Percentiles rank a stretch among this genome's conserved stretches.
These are phyloP conservation scores for Penicillium parvum DNA, from an alignment of 495 filamentous ascomycete genomes.

Conservation along the genomic window DNA sequence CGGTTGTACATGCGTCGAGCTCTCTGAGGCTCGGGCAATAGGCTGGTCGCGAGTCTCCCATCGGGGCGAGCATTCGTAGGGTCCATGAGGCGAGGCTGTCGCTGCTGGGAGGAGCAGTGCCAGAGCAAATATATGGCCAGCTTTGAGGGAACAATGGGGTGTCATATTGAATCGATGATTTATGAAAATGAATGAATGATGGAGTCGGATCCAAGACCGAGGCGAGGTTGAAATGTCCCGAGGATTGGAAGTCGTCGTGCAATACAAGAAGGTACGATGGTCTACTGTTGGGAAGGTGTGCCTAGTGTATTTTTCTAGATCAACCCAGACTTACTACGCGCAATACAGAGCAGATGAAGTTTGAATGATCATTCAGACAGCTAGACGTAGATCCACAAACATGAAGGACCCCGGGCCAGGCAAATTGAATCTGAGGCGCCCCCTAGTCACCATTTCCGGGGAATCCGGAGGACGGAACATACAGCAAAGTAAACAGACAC, in stretches of 20 bases:
- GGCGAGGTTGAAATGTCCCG: no score
- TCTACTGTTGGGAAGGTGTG: background rate
- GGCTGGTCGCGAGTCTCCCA: constrained; percentile 4
- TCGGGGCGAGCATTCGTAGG: constrained; percentile 3
- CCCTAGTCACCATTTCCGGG: no score
- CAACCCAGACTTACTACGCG: background rate
- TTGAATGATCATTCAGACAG: background rate
- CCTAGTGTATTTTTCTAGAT: background rate
- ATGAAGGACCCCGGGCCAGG: no score
- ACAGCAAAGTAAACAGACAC: no score
- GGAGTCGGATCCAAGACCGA: background rate
- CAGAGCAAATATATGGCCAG: no score
- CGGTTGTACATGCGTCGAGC: constrained; percentile 3
- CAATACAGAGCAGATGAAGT: no score
- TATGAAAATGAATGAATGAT: background rate
- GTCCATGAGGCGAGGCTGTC: constrained; percentile 1
- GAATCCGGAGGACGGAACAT: no score
- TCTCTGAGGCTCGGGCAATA: background rate
- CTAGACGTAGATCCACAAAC: no score
- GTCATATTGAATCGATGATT: background rate
- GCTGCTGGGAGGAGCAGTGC: constrained; percentile 1
- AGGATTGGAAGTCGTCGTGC: no score
- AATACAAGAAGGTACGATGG: background rate
- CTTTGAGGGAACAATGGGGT: no score
- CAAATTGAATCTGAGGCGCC: no score